Conservation (phyloP, 129 eudicot species). For the Flaveria ramosissima region DNA sequence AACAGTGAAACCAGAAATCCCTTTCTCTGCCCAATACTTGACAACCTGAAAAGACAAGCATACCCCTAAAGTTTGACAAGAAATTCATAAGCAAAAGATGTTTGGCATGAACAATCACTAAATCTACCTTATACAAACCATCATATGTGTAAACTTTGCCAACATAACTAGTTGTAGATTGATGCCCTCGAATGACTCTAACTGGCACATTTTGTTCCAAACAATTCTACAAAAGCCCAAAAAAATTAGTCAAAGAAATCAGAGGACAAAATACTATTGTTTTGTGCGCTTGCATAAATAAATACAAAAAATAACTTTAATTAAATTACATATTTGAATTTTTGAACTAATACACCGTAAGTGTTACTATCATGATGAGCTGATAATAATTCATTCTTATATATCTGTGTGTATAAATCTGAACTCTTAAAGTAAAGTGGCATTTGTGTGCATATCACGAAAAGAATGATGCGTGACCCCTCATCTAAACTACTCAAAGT, state of each 20-base stretch:
- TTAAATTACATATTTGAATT: background rate
- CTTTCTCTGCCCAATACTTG: conserved; percentile 84
- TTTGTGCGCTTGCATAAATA: background rate
- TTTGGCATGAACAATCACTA: background rate
- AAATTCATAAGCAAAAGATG: conserved; percentile 11
- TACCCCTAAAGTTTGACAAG: background rate
- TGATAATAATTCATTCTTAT: background rate
- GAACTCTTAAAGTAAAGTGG: background rate
- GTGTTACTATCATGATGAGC: background rate
- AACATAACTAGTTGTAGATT: conserved; percentile 62
- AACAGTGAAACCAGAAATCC: conserved; percentile 81
- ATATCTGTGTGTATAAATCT: background rate
- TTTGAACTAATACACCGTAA: background rate
- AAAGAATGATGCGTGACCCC: background rate
- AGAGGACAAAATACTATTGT: background rate
- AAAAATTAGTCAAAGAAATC: background rate
- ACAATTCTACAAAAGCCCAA: conserved; percentile 54
- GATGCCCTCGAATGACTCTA: conserved; percentile 83
- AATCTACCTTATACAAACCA: conserved; percentile 80
- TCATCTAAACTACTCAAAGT: background rate
- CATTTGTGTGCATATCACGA: background rate
- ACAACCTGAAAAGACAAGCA: conserved; percentile 55
- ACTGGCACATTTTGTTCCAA: conserved; percentile 76
- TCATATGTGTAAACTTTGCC: conserved; percentile 96
- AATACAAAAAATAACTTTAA: background rate